Evolutionary conservation across 306 rosid genomes (phyloP), one percentile per base, ranked within the genome.

Genomic region (Boehmeria nivea): DNA sequence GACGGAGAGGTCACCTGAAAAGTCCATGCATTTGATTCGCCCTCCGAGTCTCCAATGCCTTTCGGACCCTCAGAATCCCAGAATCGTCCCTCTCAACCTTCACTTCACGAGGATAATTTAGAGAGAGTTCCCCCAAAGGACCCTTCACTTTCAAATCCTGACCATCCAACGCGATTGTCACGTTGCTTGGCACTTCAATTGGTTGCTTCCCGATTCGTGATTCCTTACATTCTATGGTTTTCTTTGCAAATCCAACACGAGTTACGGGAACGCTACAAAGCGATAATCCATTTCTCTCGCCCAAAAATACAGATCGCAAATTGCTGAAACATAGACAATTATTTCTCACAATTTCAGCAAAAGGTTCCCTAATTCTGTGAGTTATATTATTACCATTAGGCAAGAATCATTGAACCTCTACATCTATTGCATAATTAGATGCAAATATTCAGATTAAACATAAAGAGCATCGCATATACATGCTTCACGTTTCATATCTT

Each of bases 11-110:
- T 54, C 73, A 91, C 96, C 95, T 80, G 79, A 87, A 91, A 56
- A 91, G 95, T 14, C 98, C 98, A 47, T 84, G 94, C 95, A 88
- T 93, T 76, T 93, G 89, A 57, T 81, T 93, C 34, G 96, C 99
- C 64, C 88, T 77, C 78, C 94, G 72, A 43, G 88, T 81, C 69
- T 93, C 96, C 20, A 79, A 53, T 13, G 93, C 94, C 72, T 85
- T 93, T 48, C 14, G 63, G 49, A 93, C 78, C 71, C 54, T 83
- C 8, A 84, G 20, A 60, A 44, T 11, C 50, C 94, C 94, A 43
- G 87, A 64, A 12, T 87, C 99, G 54, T 72, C 67, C 74, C 60
- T 83, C 54, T 85, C 78, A 70, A 87, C 74, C 48, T 52, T 49
- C 42, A 93, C 84, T 70, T 85, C 99, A 51, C 95, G 87, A 42